Base-by-base conservation (phyloP, 768 basidiomycete genomes). In the Pleurotus giganteus region DNA sequence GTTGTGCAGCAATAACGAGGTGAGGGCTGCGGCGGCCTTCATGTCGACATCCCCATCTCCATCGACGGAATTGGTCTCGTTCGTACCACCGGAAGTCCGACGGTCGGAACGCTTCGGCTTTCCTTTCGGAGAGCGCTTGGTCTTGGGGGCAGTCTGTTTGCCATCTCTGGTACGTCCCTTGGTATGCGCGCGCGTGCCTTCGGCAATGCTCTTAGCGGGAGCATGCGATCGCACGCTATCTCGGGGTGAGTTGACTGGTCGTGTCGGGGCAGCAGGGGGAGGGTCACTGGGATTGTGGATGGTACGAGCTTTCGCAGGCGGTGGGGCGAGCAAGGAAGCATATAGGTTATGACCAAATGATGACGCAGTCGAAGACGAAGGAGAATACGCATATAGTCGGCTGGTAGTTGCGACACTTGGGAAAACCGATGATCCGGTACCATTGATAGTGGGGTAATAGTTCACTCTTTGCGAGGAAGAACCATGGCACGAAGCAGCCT, bases 21-120 rank as follows among this genome's bases (percentile, higher is more conserved):
- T 91, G 59, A 92, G 73, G 7, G 90, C 88, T 24, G 86, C 88
- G 5, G 89, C 90, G 36, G 89, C 90, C 67, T 91, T 88, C 80
- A 91, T 87, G 66, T 90, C 89, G 47, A 86, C 75, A 31, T 59
- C 58, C 2, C 45, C 54, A 61, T 85, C 86, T 11, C 75, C 80
- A 55, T 82, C 81, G 12, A 70, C 72, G 50, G 78, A 75, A 54
- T 73, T 69, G 51, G 66, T 53, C 15, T 56, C 60, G 60, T 15
- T 65, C 59, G 58, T 61, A 60, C 26, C 24, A 12, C 65, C 65
- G 64, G 63, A 49, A 57, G 69, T 52, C 58, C 63, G 61, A 60
- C 56, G 23, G 58, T 58, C 39, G 58, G 62, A 41, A 59, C 72
- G 70, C 57, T 74, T 82, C 47, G 70, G 74, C 58, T 84, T 83